phyloP scores from a whole-genome alignment of 2,329 filamentous ascomycete species.

The Ramularia endophylla region DNA sequence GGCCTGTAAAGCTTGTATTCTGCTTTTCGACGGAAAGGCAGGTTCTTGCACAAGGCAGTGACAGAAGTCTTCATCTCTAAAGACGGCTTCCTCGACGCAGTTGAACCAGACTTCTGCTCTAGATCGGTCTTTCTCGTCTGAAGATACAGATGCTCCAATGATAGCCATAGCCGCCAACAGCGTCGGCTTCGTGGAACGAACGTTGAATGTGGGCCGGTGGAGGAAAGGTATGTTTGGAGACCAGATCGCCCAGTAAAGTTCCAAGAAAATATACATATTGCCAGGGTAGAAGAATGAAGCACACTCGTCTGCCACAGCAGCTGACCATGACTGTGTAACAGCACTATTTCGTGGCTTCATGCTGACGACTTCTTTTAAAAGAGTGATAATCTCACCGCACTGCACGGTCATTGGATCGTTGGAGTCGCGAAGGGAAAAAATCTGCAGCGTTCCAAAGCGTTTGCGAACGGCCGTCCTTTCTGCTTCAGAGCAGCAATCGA shows the following conservation, averaged over 20 bases:
- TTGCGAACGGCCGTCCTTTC: conserved; percentile 1
- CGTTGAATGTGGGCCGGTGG: conserved; percentile 5
- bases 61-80: conserved; percentile 7
- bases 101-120: conserved; percentile 1
- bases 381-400: neutral
- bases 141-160: conserved; percentile 6
- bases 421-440: too few relatives aligned
- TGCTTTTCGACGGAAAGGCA: conserved; percentile 1
- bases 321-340: conserved; percentile 1
- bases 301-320: neutral
- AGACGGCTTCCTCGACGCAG: conserved; percentile 6
- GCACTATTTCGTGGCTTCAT: conserved; percentile 6
- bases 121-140: neutral
- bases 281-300: conserved; percentile 2
- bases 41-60: neutral
- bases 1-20: conserved; percentile 6
- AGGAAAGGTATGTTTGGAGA: conserved; percentile 6
- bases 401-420: neutral
- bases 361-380: conserved; percentile 1
- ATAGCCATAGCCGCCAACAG: conserved; percentile 6
- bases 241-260: conserved; percentile 8
- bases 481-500: conserved; percentile 3
- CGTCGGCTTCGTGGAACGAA: neutral
- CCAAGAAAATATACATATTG: conserved; percentile 1
- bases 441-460: neutral